Evolutionary conservation across 2,329 filamentous ascomycete species (phyloP), one percentile per base, ranked within the genome.

Genomic region (Paracoccidioides lutzii): DNA sequence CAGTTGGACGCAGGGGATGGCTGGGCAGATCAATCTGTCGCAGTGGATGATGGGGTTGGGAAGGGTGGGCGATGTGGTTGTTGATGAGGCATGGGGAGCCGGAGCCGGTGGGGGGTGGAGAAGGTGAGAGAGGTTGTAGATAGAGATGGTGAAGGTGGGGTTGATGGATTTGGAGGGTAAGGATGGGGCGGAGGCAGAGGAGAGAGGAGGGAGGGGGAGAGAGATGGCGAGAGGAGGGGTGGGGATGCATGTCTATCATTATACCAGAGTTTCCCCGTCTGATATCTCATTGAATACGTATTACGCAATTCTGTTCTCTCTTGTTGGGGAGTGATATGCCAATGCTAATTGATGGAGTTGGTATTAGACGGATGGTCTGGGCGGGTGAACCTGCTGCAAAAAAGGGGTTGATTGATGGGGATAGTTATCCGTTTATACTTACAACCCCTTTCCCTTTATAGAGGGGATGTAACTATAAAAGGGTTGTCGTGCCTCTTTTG

Each of bases 1-100:
- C 3, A 65, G 67, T 12, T 75, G 73, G 73, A 63, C 65, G 32
- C 70, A 41, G 73, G 30, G 14, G 48, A 28, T 2, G 15, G 33
- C 37, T n/a, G 48, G 48, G 48, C 48, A 38, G n/a, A 22, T 38
- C 8, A 51, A 51, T 9, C 30, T 9, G 14, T 14, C 37, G 14
- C 33, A 51, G n/a, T 51, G 48, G 48, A 5, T 38, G n/a, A 15
- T 38, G 3, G 66, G 53, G 5, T 45, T 58, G 40, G 56, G 55
- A 42, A 53, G 22, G 56, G 8, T 58, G 56, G 56, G 40, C 54
- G 6, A 37, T 58, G 55, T 12, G 33, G 37, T n/a, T 52, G 37
- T n/a, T 52, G 37, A 52, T n/a, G 33, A 52, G 35, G 15, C 22
- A 46, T 14, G 44, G 28, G 44, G 44, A 46, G 28, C 28, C 46